Evolutionary conservation across 2,329 filamentous ascomycete genomes (phyloP), one percentile per base, ranked within the genome.

Genomic region (Dactylellina haptotyla): DNA sequence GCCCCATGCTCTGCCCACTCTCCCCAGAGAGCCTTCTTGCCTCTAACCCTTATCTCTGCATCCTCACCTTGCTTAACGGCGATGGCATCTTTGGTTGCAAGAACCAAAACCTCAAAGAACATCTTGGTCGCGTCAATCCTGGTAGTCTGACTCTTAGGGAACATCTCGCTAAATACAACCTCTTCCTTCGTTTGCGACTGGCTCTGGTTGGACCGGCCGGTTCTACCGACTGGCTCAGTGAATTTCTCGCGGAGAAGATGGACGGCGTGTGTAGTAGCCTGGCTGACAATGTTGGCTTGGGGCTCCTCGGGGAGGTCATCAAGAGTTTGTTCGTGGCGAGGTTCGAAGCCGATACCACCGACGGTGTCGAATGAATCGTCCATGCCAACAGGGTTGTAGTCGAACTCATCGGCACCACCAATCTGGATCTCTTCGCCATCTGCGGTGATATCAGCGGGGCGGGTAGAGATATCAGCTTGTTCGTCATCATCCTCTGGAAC

Each of bases 21-120:
- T 58, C 94, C 95, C 94, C 95, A 99, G 1, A 99, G 88, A n/a
- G 92, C 94, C 77, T 92, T 87, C 86, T 99, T 99, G 70, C 90
- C 93, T 76, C 92, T 86, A 69, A 99, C 90, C 69, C 89, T 86
- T 79, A 99, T 92, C 37, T 76, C 57, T 4, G 75, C 70, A 12
- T 90, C 87, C 1, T 89, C 90, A 54, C 93, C 93, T 82, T 99
- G 95, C 80, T 98, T 94, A 25, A 98, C 92, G 82, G 97, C 97
- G 82, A 99, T 91, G 26, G 95, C 95, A 80, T 99, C 95, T 83
- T 99, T 99, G 43, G 95, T 99, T 3, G 94, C 95, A 50, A 99
- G 85, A 2, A 99, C 95, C 23, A 99, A 85, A 62, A 95, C 90
- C 82, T 99, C 95, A 78, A 99, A 99, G 84, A 99, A 99, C 93